Percentiles rank a stretch among this genome's conserved stretches.
These are phyloP conservation scores for Candida anutae DNA, from an alignment of 1,139 yeast species.

Conservation along the genomic window DNA sequence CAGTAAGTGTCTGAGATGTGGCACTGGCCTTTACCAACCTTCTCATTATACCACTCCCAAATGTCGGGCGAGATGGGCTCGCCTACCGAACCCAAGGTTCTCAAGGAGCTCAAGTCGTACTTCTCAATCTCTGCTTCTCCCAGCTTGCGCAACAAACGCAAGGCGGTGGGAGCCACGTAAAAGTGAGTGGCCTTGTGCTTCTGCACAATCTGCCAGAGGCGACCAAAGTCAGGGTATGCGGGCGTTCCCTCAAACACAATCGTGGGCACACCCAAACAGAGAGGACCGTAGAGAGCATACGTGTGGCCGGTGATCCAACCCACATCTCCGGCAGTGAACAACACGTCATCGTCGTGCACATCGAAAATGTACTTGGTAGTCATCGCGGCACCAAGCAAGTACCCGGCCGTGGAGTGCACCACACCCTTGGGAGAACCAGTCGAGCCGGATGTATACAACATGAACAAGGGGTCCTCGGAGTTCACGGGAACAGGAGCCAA, in stretches of 20 bases:
- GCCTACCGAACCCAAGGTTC: conserved; percentile 97
- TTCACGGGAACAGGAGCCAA: conserved; percentile 81
- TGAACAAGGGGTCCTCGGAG: conserved; percentile 88
- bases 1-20: conserved; percentile 92
- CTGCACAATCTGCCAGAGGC: conserved; percentile 95
- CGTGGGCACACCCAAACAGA: conserved; percentile 81
- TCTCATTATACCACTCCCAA: conserved; percentile 97
- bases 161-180: conserved; percentile 97
- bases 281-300: conserved; percentile 91
- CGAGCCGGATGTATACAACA: conserved; percentile 92
- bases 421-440: conserved; percentile 99
- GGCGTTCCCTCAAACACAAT: conserved; percentile 97
- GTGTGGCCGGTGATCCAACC: conserved; percentile 99
- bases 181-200: conserved; percentile 92
- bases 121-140: conserved; percentile 80
- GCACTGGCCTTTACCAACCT: conserved; percentile 84
- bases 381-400: conserved; percentile 87
- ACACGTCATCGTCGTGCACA: conserved; percentile 76
- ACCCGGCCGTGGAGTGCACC: conserved; percentile 92
- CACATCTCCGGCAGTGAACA: conserved; percentile 97
- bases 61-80: conserved; percentile 98
- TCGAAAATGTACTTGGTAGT: conserved; percentile 93
- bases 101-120: conserved; percentile 82
- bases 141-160: conserved; percentile 89
- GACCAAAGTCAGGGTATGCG: conserved; percentile 91